These are phyloP conservation scores for Dovyalis caffra DNA, from an alignment of 345 rosid species.

Conservation along the genomic window DNA sequence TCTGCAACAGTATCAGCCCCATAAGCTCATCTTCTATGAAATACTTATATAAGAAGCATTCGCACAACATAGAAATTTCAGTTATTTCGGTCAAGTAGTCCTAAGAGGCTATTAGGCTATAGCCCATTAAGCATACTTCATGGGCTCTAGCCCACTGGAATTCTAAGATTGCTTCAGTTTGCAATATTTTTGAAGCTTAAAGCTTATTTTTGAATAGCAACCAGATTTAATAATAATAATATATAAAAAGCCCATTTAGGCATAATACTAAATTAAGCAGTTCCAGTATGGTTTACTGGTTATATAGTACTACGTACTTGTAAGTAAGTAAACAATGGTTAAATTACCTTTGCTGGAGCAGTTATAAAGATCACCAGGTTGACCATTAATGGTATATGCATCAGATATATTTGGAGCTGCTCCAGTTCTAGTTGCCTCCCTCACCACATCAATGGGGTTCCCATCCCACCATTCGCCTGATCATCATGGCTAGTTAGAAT, in stretches of 20 bases:
- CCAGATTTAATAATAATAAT: too few species aligned
- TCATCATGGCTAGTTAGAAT: neutral
- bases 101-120: neutral
- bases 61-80: neutral
- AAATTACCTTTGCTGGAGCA: constrained; percentile 76
- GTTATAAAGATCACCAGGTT: constrained; percentile 89
- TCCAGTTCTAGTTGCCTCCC: constrained; percentile 67
- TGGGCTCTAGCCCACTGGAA: neutral
- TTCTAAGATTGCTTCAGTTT: neutral
- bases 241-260: neutral
- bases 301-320: too few species aligned
- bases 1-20: constrained; percentile 39
- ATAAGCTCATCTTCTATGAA: neutral
- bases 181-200: neutral
- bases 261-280: neutral
- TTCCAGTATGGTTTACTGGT: too few species aligned
- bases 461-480: constrained; percentile 98
- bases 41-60: neutral
- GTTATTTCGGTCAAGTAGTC: neutral
- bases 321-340: neutral
- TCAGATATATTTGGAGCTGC: constrained; percentile 70
- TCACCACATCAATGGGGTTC: constrained; percentile 74
- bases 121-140: neutral
- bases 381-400: constrained; percentile 88
- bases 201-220: neutral